phyloP scores from a whole-genome alignment of 352 stramenopile genomes.

The Phytopythium chamaehyphon region DNA sequence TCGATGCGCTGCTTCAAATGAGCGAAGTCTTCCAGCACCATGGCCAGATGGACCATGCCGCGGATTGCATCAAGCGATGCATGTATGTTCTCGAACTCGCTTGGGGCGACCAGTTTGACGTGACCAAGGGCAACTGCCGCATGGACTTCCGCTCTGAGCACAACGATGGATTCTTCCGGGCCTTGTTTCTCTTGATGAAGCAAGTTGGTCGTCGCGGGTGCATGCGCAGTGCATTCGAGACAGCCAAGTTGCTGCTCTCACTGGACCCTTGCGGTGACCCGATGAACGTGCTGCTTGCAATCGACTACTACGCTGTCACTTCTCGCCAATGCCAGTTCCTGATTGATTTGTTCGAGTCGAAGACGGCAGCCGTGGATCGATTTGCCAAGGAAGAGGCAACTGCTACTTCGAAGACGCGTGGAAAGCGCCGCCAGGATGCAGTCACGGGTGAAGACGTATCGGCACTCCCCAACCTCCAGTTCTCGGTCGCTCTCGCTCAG shows the following conservation, averaged over 20 bases:
- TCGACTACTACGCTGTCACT: constrained; percentile 84
- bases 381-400: constrained; percentile 12
- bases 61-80: constrained; percentile 83
- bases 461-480: constrained; percentile 65
- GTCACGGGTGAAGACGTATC: constrained; percentile 28
- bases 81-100: constrained; percentile 82
- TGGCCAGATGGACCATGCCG: constrained; percentile 81
- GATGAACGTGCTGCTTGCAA: constrained; percentile 72
- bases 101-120: constrained; percentile 82
- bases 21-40: constrained; percentile 87
- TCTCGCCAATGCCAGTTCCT: constrained; percentile 80
- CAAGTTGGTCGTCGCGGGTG: constrained; percentile 78
- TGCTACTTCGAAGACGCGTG: constrained; percentile 4
- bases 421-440: constrained; percentile 9
- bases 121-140: constrained; percentile 71
- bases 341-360: constrained; percentile 53
- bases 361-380: constrained; percentile 58
- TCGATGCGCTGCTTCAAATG: constrained; percentile 83
- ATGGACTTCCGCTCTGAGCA: constrained; percentile 80
- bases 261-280: constrained; percentile 76
- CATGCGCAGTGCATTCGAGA: constrained; percentile 84
- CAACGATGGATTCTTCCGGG: constrained; percentile 73
- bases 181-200: constrained; percentile 80
- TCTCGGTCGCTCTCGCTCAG: constrained; percentile 72
- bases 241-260: constrained; percentile 64